phyloP scores from a whole-genome alignment of 2,329 filamentous ascomycete genomes.

The Sporothrix curviconia region DNA sequence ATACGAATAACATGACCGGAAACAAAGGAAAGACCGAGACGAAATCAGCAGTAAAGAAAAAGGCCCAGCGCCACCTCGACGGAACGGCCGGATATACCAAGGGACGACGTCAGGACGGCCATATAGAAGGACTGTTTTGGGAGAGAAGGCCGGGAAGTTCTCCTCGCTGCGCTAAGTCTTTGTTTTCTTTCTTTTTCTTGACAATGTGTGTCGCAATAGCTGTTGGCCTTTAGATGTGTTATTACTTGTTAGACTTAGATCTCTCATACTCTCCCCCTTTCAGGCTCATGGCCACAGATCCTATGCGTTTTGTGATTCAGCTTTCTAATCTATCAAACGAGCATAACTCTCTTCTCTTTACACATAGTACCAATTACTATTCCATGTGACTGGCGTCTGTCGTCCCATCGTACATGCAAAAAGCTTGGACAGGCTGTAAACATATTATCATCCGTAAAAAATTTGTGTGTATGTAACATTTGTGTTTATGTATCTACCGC shows the following conservation, averaged over 20 bases:
- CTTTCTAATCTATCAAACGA: not conserved
- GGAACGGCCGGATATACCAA: not conserved
- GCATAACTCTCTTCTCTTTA: conserved; percentile 8
- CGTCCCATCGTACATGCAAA: too few relatives aligned
- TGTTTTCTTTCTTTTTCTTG: not conserved
- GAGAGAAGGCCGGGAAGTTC: not conserved
- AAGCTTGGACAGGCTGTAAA: too few relatives aligned
- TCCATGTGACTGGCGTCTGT: too few relatives aligned
- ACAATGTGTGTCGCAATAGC: not conserved
- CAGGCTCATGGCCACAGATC: too few relatives aligned
- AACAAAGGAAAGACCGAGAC: too few relatives aligned
- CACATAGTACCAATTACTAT: not conserved
- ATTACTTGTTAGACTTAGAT: too few relatives aligned
- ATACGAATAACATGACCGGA: too few relatives aligned
- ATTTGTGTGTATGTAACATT: too few relatives aligned
- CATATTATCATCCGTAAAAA: too few relatives aligned
- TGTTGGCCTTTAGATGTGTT: too few relatives aligned
- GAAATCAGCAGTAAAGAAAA: not conserved
- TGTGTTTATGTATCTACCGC: not conserved
- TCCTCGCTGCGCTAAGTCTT: not conserved
- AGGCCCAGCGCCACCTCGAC: not conserved
- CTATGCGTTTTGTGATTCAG: too few relatives aligned
- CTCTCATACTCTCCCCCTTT: not conserved
- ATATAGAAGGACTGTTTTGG: not conserved
- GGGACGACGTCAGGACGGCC: not conserved